Conservation (phyloP, 306 rosid species). For the Corylus avellana region DNA sequence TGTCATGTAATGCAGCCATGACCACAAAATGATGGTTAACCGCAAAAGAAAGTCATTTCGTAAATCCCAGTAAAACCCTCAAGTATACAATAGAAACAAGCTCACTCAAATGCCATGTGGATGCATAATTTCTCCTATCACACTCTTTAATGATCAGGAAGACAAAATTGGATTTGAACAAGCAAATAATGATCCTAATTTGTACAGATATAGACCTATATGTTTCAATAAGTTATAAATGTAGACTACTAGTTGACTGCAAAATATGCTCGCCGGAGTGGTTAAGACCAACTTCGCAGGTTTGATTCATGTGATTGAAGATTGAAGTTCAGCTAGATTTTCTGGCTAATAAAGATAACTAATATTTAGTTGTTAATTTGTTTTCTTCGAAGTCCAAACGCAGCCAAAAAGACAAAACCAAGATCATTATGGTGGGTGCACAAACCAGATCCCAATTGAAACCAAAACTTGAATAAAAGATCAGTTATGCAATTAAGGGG, state of each 20-base stretch:
- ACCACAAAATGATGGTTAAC: slow-evolving; percentile 1
- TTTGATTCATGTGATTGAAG: background rate
- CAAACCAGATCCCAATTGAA: background rate
- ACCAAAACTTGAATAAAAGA: background rate
- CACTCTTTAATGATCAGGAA: background rate
- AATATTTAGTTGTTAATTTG: background rate
- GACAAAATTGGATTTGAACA: background rate
- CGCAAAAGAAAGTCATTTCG: background rate
- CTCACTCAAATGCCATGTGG: background rate
- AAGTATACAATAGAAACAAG: background rate
- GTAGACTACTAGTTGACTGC: background rate
- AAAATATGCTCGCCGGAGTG: background rate
- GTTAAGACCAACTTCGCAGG: background rate
- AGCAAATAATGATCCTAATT: background rate
- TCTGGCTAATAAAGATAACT: background rate
- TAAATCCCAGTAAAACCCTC: background rate
- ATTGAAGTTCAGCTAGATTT: background rate
- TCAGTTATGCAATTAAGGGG: slow-evolving; percentile 12
- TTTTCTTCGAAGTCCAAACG: background rate
- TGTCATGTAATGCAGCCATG: background rate
- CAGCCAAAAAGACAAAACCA: background rate
- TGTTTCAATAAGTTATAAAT: background rate
- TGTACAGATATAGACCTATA: background rate
- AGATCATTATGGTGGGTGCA: background rate
- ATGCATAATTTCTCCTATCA: background rate